These are phyloP conservation scores for Trametes cinnabarina DNA, from an alignment of 768 basidiomycete species.

Conservation along the genomic window DNA sequence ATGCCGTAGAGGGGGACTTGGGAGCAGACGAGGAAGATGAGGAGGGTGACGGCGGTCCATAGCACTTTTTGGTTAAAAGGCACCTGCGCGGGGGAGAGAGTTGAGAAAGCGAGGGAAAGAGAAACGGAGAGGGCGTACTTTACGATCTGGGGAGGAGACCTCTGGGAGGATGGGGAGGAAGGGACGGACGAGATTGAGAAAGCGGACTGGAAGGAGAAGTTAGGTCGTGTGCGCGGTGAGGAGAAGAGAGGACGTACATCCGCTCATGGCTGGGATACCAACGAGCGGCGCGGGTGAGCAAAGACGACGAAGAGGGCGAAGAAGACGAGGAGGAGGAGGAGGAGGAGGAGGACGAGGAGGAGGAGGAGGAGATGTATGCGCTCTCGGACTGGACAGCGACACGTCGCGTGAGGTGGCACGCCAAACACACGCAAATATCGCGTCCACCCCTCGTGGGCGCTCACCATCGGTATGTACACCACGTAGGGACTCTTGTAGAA, in stretches of 20 bases:
- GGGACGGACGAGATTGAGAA: constrained; percentile 96
- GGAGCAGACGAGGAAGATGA: constrained; percentile 99
- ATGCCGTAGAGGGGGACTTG: constrained; percentile 99
- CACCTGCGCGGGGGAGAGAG: constrained; percentile 50
- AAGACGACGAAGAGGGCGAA: neutral
- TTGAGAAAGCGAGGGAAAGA: neutral
- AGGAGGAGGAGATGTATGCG: neutral
- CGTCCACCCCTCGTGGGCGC: constrained; percentile 2
- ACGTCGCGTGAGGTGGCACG: constrained; percentile 30
- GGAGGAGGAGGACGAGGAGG: neutral
- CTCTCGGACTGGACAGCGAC: constrained; percentile 1
- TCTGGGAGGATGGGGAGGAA: constrained; percentile 97
- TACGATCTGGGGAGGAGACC: constrained; percentile 96
- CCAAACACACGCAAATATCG: constrained; percentile 23
- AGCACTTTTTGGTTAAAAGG: constrained; percentile 98
- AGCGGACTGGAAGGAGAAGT: constrained; percentile 64
- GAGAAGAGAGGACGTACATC: constrained; percentile 52
- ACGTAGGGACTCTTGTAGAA: too few relatives aligned
- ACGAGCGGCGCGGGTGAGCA: constrained; percentile 24
- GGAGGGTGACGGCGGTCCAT: constrained; percentile 98
- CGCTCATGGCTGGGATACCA: constrained; percentile 60
- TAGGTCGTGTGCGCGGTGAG: neutral
- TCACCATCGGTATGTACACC: too few relatives aligned
- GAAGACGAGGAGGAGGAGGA: neutral
- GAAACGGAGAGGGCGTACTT: constrained; percentile 48